Evolutionary conservation across 257 asterid species (phyloP), one percentile per base, ranked within the genome.

Genomic region (Voacanga thouarsii): DNA sequence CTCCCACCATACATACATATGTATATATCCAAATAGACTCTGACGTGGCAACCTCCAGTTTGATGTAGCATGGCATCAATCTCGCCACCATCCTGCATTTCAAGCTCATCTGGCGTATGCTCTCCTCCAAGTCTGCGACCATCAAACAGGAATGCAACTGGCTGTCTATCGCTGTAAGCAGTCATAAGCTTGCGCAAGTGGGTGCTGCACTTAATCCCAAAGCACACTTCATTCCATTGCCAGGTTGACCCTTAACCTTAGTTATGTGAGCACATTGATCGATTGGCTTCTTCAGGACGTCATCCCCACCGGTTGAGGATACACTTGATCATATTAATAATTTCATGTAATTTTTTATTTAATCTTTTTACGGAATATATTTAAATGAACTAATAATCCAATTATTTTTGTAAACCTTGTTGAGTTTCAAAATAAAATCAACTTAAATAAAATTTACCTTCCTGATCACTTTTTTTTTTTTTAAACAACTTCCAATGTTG

Each of bases 141-240:
- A 74, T 90, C 91, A 11, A 45, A 45, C 37, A 33, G 37, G 37
- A 1, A 33, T 33, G 37, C 94, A 66, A 88, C 87, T 0, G 93
- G 87, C 45, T 84, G 93, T 2, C 92, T 83, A 53, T 92, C 91
- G 39, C 95, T 90, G 37, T 92, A 90, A 33, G 96, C 92, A 70
- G 78, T 87, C 97, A 92, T 92, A 45, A 90, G 92, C 74, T 88
- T 92, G 87, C 87, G 86, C 73, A 92, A 85, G 30, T 87, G 95
- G 0, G 93, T 90, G 88, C 88, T 86, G 69, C 96, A 83, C 86
- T 90, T 92, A 24, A 89, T 90, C 89, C 94, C 84, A 75, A 89
- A 92, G 81, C 80, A 78, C 0, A 87, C 85, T 59, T 83, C 87
- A 51, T 80, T 59, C 82, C 87, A 51, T 80, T 83, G 2, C 85